Percentiles rank a stretch among this genome's conserved stretches.
phyloP scores from a whole-genome alignment of 2,329 filamentous ascomycete species.

The Botryotinia narcissicola region DNA sequence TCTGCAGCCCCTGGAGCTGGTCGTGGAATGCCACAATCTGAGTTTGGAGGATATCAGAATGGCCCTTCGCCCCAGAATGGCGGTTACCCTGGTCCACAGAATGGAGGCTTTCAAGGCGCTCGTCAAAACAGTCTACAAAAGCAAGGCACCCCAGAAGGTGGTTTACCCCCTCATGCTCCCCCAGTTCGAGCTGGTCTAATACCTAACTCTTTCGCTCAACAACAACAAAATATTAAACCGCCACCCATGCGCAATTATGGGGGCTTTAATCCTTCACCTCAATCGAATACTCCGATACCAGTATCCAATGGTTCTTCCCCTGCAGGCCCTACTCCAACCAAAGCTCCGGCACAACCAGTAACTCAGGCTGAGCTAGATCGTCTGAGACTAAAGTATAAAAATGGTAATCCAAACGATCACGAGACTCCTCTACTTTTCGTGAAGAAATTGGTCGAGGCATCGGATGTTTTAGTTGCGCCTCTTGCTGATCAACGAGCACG shows the following conservation, averaged over 20 bases:
- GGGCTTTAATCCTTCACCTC: constrained; percentile 25
- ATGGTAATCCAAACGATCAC: constrained; percentile 70
- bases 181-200: constrained; percentile 63
- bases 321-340: constrained; percentile 17
- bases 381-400: constrained; percentile 64
- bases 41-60: constrained; percentile 25
- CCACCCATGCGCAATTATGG: constrained; percentile 47
- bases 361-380: constrained; percentile 76
- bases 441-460: constrained; percentile 82
- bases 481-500: constrained; percentile 68
- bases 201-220: constrained; percentile 54
- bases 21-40: constrained; percentile 25
- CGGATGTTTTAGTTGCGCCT: constrained; percentile 66
- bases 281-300: constrained; percentile 1
- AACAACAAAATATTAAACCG: constrained; percentile 52
- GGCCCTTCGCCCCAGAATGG: constrained; percentile 24
- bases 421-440: constrained; percentile 70
- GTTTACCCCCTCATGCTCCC: constrained; percentile 58
- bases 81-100: constrained; percentile 23
- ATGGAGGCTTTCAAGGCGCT: constrained; percentile 22
- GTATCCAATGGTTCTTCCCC: neutral
- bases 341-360: constrained; percentile 46
- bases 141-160: constrained; percentile 36
- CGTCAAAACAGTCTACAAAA: constrained; percentile 30
- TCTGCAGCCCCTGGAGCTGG: constrained; percentile 32